phyloP scores from a whole-genome alignment of 495 filamentous ascomycete genomes.

The Daldinia loculata region DNA sequence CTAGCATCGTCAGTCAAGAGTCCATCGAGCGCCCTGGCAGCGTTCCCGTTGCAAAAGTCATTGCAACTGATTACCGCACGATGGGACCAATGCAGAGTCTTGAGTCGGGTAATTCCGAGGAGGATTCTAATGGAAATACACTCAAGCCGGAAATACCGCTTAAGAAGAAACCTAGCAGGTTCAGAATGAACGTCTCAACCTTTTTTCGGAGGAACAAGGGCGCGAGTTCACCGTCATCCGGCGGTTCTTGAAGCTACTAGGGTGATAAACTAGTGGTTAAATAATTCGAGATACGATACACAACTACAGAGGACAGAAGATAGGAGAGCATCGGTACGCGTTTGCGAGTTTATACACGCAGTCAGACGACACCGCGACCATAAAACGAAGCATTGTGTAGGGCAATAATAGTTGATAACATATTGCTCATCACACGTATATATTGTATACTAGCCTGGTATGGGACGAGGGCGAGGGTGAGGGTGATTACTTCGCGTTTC shows the following conservation, averaged over 20 bases:
- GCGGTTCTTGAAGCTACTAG: constrained; percentile 32
- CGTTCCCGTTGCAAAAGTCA: constrained; percentile 51
- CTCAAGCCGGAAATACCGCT: constrained; percentile 47
- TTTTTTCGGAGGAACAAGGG: constrained; percentile 57
- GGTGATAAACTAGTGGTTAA: background rate
- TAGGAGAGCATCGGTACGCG: constrained; percentile 15
- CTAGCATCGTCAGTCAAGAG: constrained; percentile 63
- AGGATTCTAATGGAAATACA: constrained; percentile 44
- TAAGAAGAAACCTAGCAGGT: constrained; percentile 59
- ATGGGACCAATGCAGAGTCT: constrained; percentile 31
- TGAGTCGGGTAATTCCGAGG: constrained; percentile 40
- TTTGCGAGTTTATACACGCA: constrained; percentile 19
- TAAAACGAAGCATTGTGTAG: constrained; percentile 10
- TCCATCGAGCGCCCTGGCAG: constrained; percentile 55
- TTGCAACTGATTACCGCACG: constrained; percentile 47
- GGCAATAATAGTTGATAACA: constrained; percentile 13
- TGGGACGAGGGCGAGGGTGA: constrained; percentile 1
- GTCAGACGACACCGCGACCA: constrained; percentile 8
- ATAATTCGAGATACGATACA: constrained; percentile 13
- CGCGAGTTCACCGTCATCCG: constrained; percentile 50
- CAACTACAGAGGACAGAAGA: constrained; percentile 8
- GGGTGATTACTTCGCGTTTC: constrained; percentile 2
- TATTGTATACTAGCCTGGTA: constrained; percentile 45
- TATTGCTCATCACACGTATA: constrained; percentile 35
- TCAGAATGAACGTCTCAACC: constrained; percentile 56